A percentile compares a stretch with the other conserved stretches of the same genome.
Conservation (phyloP, 1,284 basidiomycete species). For the Caloboletus firmus region DNA sequence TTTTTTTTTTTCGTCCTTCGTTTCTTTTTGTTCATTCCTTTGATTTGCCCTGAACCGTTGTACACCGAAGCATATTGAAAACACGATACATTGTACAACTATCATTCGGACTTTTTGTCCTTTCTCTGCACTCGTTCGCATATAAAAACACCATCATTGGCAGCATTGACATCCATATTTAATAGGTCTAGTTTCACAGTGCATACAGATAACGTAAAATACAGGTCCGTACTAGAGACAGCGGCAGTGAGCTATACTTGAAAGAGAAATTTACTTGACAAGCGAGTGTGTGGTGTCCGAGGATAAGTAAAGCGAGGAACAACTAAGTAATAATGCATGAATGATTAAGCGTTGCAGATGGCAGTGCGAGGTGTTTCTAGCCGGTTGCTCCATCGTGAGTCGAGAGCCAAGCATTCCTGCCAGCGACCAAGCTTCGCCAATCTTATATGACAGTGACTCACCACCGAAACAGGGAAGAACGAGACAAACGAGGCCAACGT, state of each 20-base stretch:
- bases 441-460: no score
- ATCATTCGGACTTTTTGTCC: not conserved
- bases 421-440: not conserved
- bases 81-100: not conserved
- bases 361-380: not conserved
- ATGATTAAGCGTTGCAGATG: not conserved
- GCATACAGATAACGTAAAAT: not conserved
- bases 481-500: not conserved
- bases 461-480: not conserved
- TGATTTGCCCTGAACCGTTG: not conserved
- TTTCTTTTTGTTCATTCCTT: no score
- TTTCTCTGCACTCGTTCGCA: not conserved
- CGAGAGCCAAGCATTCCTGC: not conserved
- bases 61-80: not conserved
- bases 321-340: not conserved
- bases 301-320: not conserved
- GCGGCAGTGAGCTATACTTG: not conserved
- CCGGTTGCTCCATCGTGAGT: not conserved
- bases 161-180: not conserved
- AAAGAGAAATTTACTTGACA: not conserved
- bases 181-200: not conserved
- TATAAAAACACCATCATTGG: not conserved
- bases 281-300: slow-evolving; percentile 1
- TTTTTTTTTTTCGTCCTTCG: not conserved
- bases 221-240: not conserved